phyloP scores from a whole-genome alignment of 192 early-diverging fungal species.

The Umbelopsis sp. region DNA sequence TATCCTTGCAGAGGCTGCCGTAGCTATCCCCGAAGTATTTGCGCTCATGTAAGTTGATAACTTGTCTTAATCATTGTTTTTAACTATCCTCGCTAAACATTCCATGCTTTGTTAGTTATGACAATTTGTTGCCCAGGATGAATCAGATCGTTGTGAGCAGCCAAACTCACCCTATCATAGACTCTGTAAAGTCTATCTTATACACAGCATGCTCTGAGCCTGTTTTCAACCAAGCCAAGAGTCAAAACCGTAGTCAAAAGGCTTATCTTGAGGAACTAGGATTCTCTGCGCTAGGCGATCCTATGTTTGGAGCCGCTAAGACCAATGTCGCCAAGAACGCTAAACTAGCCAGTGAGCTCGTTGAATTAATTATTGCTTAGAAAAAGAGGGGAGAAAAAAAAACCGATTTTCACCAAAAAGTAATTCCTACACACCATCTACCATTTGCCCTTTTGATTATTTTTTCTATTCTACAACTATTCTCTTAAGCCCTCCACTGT shows the following conservation, averaged over 20 bases:
- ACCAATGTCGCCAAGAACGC: conserved; percentile 54
- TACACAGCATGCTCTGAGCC: conserved; percentile 63
- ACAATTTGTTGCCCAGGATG: conserved; percentile 73
- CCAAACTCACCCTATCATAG: conserved; percentile 65
- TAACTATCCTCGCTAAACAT: not conserved
- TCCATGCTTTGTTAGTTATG: conserved; percentile 54
- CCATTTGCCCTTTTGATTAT: not conserved
- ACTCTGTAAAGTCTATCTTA: conserved; percentile 74
- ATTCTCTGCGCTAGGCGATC: conserved; percentile 51
- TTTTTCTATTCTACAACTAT: no score
- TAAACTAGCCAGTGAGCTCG: conserved; percentile 51
- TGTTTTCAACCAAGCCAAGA: conserved; percentile 37
- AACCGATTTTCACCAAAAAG: not conserved
- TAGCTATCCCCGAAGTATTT: conserved; percentile 73
- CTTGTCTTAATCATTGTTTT: not conserved
- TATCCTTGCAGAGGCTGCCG: conserved; percentile 75
- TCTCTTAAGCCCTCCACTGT: no score
- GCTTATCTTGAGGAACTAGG: conserved; percentile 56
- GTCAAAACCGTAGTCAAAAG: conserved; percentile 45
- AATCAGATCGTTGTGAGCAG: conserved; percentile 68
- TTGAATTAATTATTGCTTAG: conserved; percentile 53
- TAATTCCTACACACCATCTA: not conserved
- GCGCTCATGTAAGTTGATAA: conserved; percentile 63
- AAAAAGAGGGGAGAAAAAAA: not conserved
- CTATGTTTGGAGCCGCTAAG: conserved; percentile 43